Percentiles rank a stretch among this genome's conserved stretches.
phyloP scores from a whole-genome alignment of 345 rosid genomes.

The Eucalyptus grandis region DNA sequence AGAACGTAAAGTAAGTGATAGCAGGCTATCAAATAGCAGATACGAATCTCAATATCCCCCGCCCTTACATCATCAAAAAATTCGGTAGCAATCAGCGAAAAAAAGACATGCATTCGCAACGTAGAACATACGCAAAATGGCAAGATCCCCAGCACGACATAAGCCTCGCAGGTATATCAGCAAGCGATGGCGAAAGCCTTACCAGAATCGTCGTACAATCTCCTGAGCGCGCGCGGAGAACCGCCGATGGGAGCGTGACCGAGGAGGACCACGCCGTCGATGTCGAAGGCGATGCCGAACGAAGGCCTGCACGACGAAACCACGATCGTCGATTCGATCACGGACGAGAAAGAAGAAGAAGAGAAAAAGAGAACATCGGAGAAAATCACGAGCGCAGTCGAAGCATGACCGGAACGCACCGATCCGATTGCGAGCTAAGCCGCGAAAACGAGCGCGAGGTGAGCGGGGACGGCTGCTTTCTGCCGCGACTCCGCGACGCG shows the following conservation, averaged over 20 bases:
- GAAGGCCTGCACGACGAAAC: slow-evolving; percentile 18
- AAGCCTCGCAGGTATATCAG: neutral
- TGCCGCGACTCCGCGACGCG: neutral
- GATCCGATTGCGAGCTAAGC: neutral
- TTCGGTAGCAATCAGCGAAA: neutral
- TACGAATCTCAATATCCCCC: neutral
- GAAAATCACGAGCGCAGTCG: neutral
- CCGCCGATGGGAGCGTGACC: slow-evolving; percentile 67
- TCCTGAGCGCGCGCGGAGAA: slow-evolving; percentile 42
- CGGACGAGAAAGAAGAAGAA: neutral
- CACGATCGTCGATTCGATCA: neutral
- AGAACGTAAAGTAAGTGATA: neutral
- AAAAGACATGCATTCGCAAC: neutral
- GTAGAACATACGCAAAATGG: neutral
- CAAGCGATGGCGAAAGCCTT: neutral
- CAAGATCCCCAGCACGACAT: neutral
- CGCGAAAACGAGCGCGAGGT: slow-evolving; percentile 20
- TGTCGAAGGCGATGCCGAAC: slow-evolving; percentile 79
- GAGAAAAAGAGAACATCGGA: neutral
- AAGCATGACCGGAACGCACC: slow-evolving; percentile 2
- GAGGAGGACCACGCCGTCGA: slow-evolving; percentile 80
- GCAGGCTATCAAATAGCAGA: neutral
- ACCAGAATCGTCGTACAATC: slow-evolving; percentile 56
- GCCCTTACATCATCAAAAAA: neutral
- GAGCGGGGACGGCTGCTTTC: neutral